Base-by-base conservation (phyloP, 495 filamentous ascomycete species). In the Penicillium tannophilum region DNA sequence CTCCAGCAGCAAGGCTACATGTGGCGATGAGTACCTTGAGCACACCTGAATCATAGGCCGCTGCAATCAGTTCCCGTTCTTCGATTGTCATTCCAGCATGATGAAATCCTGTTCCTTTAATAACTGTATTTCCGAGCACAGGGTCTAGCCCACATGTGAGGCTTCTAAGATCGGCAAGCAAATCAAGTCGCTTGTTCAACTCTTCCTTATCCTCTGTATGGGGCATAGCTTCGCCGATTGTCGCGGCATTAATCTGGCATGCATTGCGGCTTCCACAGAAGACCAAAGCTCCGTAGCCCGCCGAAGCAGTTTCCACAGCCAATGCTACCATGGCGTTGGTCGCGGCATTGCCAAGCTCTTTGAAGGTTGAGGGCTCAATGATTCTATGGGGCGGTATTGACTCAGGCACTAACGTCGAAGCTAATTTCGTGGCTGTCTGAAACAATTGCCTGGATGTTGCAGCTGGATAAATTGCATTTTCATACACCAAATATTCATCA, bases 1-100 rank as follows among this genome's bases (percentile, higher is more conserved):
- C 89, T 12, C 90, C 90, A 41, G 90, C 90, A n/a, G 90, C 90
- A 56, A 94, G 84, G 60, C 88, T 91, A 58, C 89, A 91, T 14
- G 90, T 94, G 19, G 90, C 91, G 16, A 90, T 88, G 36, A 92
- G 86, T 1, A 91, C 84, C 61, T 85, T 90, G 30, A 94, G 61
- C 4, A 81, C 72, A 1, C 90, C 89, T 31, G 76, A 72, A 64
- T 93, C 88, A 61, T 92, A 94, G 11, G 89, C 87, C 36, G 79
- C 79, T 4, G 88, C 86, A 49, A 93, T 81, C 19, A 91, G 70
- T 51, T 93, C 90, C 31, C 90, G 82, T 70, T 94, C 90, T 72
- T 94, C 90, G 0, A 80, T 86, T 4, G 90, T 92, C 69, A 94
- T 78, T 9, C 90, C 90, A 33, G 88, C 88, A 75, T 91, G 89